These are phyloP conservation scores for Globisporangium irregulare DNA, from an alignment of 352 stramenopile genomes.

Conservation along the genomic window DNA sequence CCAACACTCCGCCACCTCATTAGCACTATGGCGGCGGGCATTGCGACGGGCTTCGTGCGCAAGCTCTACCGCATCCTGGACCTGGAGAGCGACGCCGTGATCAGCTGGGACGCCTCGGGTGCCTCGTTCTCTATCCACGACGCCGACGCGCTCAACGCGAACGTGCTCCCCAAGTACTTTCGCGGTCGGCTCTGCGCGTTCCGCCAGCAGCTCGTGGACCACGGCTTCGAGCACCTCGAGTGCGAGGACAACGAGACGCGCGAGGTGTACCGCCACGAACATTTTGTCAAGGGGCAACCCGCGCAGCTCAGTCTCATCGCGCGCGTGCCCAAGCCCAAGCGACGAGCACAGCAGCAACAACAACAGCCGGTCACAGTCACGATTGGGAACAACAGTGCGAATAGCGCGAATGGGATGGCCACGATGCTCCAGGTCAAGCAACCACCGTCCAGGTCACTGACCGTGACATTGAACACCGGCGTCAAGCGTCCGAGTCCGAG, in stretches of 20 bases:
- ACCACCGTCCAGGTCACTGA: conserved; percentile 24
- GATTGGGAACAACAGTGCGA: neutral
- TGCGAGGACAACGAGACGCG: conserved; percentile 50
- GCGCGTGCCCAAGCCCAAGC: conserved; percentile 26
- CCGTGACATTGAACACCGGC: conserved; percentile 39
- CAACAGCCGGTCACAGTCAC: neutral
- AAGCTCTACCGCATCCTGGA: conserved; percentile 84
- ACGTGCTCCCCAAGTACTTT: conserved; percentile 66
- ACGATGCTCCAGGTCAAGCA: conserved; percentile 9
- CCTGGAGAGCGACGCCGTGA: conserved; percentile 58
- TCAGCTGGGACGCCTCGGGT: conserved; percentile 52
- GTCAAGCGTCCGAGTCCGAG: conserved; percentile 24
- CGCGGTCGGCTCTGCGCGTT: conserved; percentile 65
- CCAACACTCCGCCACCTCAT: neutral
- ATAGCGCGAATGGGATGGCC: neutral
- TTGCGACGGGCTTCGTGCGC: conserved; percentile 74
- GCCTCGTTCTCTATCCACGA: conserved; percentile 73
- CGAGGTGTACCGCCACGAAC: conserved; percentile 50
- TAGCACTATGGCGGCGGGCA: conserved; percentile 35
- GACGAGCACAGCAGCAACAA: conserved; percentile 11
- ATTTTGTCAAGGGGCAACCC: conserved; percentile 55
- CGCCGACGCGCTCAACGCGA: conserved; percentile 48
- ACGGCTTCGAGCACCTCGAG: conserved; percentile 64
- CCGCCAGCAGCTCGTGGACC: conserved; percentile 72
- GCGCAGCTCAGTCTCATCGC: conserved; percentile 56